Conservation (phyloP, 2,329 filamentous ascomycete species). For the Fusarium algeriense region DNA sequence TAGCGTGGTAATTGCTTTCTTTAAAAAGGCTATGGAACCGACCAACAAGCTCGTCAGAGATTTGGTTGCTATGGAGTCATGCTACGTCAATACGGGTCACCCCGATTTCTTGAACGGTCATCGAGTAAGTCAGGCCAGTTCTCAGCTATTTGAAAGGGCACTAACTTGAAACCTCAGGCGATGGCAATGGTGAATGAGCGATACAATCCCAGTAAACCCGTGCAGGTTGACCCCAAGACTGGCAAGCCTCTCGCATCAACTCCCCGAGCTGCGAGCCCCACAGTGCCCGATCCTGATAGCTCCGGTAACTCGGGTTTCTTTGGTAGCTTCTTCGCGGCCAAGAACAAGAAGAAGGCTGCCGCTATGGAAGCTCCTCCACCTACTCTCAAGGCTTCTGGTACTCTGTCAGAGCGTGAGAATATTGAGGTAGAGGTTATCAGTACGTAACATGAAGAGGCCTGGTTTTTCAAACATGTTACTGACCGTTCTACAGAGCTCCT, state of each 20-base stretch:
- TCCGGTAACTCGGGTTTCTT: slow-evolving; percentile 85
- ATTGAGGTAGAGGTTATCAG: slow-evolving; percentile 99
- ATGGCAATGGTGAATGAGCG: slow-evolving; percentile 99
- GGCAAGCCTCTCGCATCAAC: slow-evolving; percentile 85
- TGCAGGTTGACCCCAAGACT: slow-evolving; percentile 98
- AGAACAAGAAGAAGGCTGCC: slow-evolving; percentile 99
- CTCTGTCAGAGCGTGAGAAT: slow-evolving; percentile 90
- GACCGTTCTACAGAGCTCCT: slow-evolving; percentile 76
- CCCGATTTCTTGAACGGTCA: slow-evolving; percentile 98
- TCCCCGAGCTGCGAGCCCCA: slow-evolving; percentile 83
- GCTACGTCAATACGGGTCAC: slow-evolving; percentile 98
- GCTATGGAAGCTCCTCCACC: slow-evolving; percentile 97
- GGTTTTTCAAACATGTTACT: slow-evolving; percentile 4
- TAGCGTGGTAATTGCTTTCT: slow-evolving; percentile 89
- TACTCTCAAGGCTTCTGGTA: slow-evolving; percentile 93
- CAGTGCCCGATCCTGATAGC: slow-evolving; percentile 65
- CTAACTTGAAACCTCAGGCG: slow-evolving; percentile 65
- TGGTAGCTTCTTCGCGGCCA: slow-evolving; percentile 97
- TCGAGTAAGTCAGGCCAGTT: slow-evolving; percentile 67
- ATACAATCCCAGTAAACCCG: slow-evolving; percentile 83
- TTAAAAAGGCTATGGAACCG: slow-evolving; percentile 98
- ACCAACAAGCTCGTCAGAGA: slow-evolving; percentile 97
- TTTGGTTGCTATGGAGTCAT: slow-evolving; percentile 93
- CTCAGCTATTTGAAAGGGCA: background rate
- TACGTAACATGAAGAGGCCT: slow-evolving; percentile 61